Conservation (phyloP, 1,139 yeast genomes). For the Candida tunisiensis region DNA sequence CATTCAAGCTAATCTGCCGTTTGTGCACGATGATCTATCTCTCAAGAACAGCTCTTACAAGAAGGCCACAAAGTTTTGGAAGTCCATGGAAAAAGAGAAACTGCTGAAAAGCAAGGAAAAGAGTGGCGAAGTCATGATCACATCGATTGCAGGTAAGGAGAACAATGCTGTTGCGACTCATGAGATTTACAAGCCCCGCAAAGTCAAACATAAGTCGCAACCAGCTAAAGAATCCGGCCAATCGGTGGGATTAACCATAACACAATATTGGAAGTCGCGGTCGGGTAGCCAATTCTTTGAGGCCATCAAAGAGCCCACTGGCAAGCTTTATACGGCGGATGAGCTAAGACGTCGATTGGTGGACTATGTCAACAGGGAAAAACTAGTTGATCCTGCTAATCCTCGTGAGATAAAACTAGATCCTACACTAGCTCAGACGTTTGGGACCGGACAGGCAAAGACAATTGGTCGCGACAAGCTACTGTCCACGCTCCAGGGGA, state of each 20-base stretch:
- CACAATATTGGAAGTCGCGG: slow-evolving; percentile 13
- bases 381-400: slow-evolving; percentile 32
- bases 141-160: slow-evolving; percentile 30
- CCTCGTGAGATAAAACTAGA: slow-evolving; percentile 38
- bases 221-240: no score
- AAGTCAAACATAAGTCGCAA: no score
- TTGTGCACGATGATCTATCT: slow-evolving; percentile 35
- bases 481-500: slow-evolving; percentile 29
- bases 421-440: slow-evolving; percentile 22
- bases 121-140: slow-evolving; percentile 52
- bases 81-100: slow-evolving; percentile 65
- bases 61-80: slow-evolving; percentile 69
- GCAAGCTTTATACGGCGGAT: slow-evolving; percentile 25
- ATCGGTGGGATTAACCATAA: slow-evolving; percentile 4
- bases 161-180: slow-evolving; percentile 38
- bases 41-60: slow-evolving; percentile 83
- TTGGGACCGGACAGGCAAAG: slow-evolving; percentile 9
- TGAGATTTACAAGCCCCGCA: slow-evolving; percentile 35
- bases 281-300: slow-evolving; percentile 24
- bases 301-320: slow-evolving; percentile 19
- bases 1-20: slow-evolving; percentile 49
- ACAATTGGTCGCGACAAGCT: slow-evolving; percentile 31
- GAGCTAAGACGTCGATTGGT: no score
- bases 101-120: slow-evolving; percentile 57
- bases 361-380: slow-evolving; percentile 34